These are phyloP conservation scores for Thielaviopsis musarum DNA, from an alignment of 2,329 filamentous ascomycete genomes.

Conservation along the genomic window DNA sequence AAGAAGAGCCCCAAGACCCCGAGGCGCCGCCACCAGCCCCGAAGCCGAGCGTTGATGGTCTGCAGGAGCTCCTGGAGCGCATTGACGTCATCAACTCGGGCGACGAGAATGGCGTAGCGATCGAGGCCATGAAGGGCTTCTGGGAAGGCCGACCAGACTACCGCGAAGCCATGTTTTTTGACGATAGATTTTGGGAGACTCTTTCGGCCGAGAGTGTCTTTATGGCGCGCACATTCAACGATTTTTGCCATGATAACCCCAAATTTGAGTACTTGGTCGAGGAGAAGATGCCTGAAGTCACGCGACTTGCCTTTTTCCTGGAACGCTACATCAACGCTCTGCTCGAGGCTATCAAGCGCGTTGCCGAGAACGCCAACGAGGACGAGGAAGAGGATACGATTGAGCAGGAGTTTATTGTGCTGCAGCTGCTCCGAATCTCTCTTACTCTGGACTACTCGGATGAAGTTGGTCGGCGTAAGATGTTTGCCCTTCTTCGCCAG, in stretches of 20 bases:
- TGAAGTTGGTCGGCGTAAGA: slow-evolving; percentile 84
- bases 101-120: slow-evolving; percentile 72
- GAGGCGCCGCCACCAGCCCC: slow-evolving; percentile 28
- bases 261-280: slow-evolving; percentile 63
- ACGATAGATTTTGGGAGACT: slow-evolving; percentile 64
- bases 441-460: slow-evolving; percentile 93
- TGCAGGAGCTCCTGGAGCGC: slow-evolving; percentile 80
- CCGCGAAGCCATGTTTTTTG: slow-evolving; percentile 52
- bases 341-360: slow-evolving; percentile 43
- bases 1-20: slow-evolving; percentile 40
- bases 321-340: slow-evolving; percentile 61
- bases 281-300: slow-evolving; percentile 90
- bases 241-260: slow-evolving; percentile 65
- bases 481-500: slow-evolving; percentile 82
- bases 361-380: slow-evolving; percentile 37
- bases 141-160: slow-evolving; percentile 87
- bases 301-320: slow-evolving; percentile 72
- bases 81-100: slow-evolving; percentile 88
- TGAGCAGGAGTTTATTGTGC: slow-evolving; percentile 87
- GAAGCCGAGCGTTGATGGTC: slow-evolving; percentile 58
- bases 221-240: slow-evolving; percentile 81
- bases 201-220: slow-evolving; percentile 77
- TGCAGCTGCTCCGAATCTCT: slow-evolving; percentile 85
- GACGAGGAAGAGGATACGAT: slow-evolving; percentile 69
- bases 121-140: slow-evolving; percentile 90